A percentile compares a stretch with the other conserved stretches of the same genome.
Conservation (phyloP, 331 rosid genomes). For the Telfairia occidentalis region DNA sequence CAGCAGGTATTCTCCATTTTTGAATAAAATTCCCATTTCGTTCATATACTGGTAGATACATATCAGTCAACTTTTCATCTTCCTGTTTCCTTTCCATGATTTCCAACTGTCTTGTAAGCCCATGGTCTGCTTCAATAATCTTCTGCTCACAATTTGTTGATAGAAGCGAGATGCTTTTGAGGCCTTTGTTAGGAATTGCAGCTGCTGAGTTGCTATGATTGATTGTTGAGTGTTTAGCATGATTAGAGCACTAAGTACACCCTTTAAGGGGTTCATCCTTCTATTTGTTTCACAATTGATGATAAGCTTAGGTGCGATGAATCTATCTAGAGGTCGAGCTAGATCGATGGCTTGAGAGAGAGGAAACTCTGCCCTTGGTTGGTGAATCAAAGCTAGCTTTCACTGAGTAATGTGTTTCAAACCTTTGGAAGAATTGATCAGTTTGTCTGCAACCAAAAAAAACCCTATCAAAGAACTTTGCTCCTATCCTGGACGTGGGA, state of each 20-base stretch:
- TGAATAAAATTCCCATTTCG: background rate
- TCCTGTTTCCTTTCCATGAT: background rate
- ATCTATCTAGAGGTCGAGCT: too few species aligned
- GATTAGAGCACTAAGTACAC: background rate
- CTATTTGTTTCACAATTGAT: background rate
- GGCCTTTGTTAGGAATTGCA: background rate
- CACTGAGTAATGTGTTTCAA: too few species aligned
- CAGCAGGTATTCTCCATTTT: constrained; percentile 46
- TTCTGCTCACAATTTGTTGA: background rate
- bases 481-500: too few species aligned
- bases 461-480: too few species aligned
- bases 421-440: too few species aligned
- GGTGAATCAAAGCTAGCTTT: too few species aligned
- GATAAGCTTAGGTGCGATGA: too few species aligned
- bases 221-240: background rate
- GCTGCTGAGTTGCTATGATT: background rate
- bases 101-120: background rate
- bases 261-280: background rate
- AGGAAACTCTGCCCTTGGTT: too few species aligned
- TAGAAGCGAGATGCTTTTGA: background rate
- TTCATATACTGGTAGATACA: background rate
- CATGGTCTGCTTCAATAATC: background rate
- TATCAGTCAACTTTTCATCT: background rate
- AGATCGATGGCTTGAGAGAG: too few species aligned
- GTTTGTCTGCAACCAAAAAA: too few species aligned